Base-by-base conservation (phyloP, 208 protist genomes). In the Giardia muris region DNA sequence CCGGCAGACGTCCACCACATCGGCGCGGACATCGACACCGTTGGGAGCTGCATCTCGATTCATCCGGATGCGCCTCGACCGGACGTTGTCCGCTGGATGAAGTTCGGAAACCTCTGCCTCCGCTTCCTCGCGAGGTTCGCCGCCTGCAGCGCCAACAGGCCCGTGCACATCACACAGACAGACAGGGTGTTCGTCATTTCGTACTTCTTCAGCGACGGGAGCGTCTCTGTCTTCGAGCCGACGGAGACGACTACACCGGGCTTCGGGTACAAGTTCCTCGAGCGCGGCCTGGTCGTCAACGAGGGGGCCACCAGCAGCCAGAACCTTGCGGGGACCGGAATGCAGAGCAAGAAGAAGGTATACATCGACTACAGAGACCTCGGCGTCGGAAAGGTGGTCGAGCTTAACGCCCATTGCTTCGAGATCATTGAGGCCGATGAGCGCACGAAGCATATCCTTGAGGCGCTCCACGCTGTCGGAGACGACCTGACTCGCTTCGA, bases 21-120 rank as follows among this genome's bases (percentile, higher is more conserved):
- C 67, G 96, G 96, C 48, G 93, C 96, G 48, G 94, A 97, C 89
- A 95, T 96, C 67, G 96, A 97, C 93, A 95, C 95, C 92, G 90
- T 94, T 47, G 93, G 86, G 45, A 95, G 86, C 93, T 95, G 92
- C 91, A 43, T 95, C 39, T 93, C 92, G 45, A 89, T 95, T 0
- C 67, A 93, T 46, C 93, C 93, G 42, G 94, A 95, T 47, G 86
- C 92, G 47, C 94, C 93, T 48, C 92, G 93, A 89, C 93, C 93
- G 87, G 44, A 93, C 86, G 45, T 93, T 43, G 10, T 46, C 2
- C 86, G 67, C 2, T 46, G 1, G 92, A 87, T 87, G 10, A 92
- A 90, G 43, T 93, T 67, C 39, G 86, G 93, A 46, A 95, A 97
- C 47, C 96, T 97, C 93, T 95, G 96, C 46, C 96, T 98, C 44